These are phyloP conservation scores for Dittrichia graveolens DNA, from an alignment of 129 eudicot genomes.

Conservation along the genomic window DNA sequence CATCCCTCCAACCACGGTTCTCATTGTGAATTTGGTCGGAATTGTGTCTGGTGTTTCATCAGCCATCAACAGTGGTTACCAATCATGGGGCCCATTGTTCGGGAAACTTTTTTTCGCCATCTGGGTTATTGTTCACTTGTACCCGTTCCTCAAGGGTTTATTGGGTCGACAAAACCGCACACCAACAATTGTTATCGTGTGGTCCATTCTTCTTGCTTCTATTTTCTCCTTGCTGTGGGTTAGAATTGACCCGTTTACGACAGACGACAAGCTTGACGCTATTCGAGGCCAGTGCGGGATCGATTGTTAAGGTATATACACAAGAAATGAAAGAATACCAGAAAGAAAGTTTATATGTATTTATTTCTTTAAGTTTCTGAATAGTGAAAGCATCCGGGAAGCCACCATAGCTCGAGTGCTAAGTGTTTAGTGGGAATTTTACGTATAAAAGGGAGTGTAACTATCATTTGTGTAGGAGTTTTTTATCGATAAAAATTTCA, in stretches of 20 bases:
- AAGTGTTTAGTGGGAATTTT: conserved; percentile 11
- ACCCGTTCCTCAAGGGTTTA: conserved; percentile 71
- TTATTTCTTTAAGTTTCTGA: conserved; percentile 8
- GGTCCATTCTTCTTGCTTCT: conserved; percentile 74
- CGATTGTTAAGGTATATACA: conserved; percentile 50
- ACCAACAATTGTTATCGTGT: conserved; percentile 70
- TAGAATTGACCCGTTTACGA: conserved; percentile 53
- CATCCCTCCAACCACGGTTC: conserved; percentile 71
- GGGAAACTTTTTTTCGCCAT: conserved; percentile 72
- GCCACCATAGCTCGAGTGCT: too few relatives aligned
- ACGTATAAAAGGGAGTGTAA: not conserved
- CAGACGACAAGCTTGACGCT: conserved; percentile 38
- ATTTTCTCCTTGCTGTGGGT: conserved; percentile 72
- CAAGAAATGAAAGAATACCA: conserved; percentile 5
- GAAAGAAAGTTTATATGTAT: conserved; percentile 8
- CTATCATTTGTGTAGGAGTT: not conserved
- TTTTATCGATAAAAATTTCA: not conserved
- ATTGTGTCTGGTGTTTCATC: conserved; percentile 66
- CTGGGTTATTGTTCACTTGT: conserved; percentile 72
- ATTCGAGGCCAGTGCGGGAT: conserved; percentile 52
- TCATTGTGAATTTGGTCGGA: conserved; percentile 60
- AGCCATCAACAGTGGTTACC: conserved; percentile 66
- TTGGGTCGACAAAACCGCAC: conserved; percentile 57
- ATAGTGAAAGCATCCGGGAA: not conserved
- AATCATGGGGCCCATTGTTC: conserved; percentile 71